Percentiles rank a stretch among this genome's conserved stretches.
phyloP scores from a whole-genome alignment of 148 eudicot species.

The Chenopodium suecicum region DNA sequence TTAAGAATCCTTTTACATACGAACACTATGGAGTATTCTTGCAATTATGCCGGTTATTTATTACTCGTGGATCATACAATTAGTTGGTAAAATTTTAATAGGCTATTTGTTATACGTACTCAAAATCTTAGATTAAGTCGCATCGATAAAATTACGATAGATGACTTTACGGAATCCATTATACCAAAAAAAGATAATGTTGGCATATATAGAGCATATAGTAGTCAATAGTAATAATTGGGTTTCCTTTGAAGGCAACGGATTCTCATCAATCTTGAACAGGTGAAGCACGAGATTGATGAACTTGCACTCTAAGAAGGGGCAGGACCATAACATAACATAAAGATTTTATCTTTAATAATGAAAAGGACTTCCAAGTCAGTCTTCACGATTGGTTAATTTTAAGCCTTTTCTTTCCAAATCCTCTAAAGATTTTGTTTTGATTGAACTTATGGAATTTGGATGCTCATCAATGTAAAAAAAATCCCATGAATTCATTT shows the following conservation, averaged over 20 bases:
- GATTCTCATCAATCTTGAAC: not conserved
- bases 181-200: not conserved
- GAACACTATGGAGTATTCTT: no score
- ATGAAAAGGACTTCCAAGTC: constrained; percentile 6
- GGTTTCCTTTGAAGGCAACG: constrained; percentile 6
- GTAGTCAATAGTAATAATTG: not conserved
- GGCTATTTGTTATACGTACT: not conserved
- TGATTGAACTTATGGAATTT: not conserved
- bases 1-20: no score
- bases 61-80: no score
- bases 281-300: not conserved
- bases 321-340: not conserved
- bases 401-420: not conserved
- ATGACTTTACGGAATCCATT: not conserved
- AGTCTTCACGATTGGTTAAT: not conserved
- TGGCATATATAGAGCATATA: not conserved
- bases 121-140: not conserved
- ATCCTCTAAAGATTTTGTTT: constrained; percentile 2
- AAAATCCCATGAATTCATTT: not conserved
- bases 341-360: not conserved
- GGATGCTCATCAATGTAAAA: not conserved
- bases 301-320: not conserved
- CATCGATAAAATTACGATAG: not conserved
- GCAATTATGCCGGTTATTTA: no score
- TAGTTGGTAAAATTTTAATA: not conserved